Base-by-base conservation (phyloP, 1,139 yeast genomes). In the Pichia norvegensis region DNA sequence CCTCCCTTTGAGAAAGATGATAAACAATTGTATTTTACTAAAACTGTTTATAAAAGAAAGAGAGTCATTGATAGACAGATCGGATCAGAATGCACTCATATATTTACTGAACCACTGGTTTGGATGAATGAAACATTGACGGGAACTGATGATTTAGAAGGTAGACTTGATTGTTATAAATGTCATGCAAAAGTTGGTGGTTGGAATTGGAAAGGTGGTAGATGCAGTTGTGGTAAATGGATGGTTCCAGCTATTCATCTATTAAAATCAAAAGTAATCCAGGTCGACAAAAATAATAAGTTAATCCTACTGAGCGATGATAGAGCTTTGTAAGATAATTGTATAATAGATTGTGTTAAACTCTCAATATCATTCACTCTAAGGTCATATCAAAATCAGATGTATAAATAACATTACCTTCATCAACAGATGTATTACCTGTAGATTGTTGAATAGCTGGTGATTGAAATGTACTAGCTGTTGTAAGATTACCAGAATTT, bases 171-270 rank as follows among this genome's bases (percentile, higher is more conserved):
- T 20, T 92, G 99, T 63, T 94, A 95, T 4, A 83, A 81, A 57
- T 92, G 99, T 67, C 68, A 70, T 5, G 72, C 85, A n/a, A 84
- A 83, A 64, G 76, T 83, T 2, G 98, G 98, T 6, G 90, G 88
- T 0, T 92, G 88, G 61, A 79, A 83, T 52, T 92, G 99, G 99
- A 85, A 81, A 60, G 99, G 99, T 0, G 79, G 90, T 5, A 71
- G 95, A 54, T 92, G 99, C 62, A 80, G 95, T 47, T 92, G 99
- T 66, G 97, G 97, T 2, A 78, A 78, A 56, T 92, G 99, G 99
- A 81, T 92, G 70, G 76, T 87, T 6, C 98, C 99, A 0, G 95
- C 95, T 1, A 75, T 94, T 50, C 88, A 85, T 62, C 63, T 92
- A 43, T 92, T 82, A 61, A 69, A 81, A 36, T 82, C 90, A 4